These are phyloP conservation scores for Pterocarpus macrocarpus DNA, from an alignment of 306 rosid species.

Conservation along the genomic window DNA sequence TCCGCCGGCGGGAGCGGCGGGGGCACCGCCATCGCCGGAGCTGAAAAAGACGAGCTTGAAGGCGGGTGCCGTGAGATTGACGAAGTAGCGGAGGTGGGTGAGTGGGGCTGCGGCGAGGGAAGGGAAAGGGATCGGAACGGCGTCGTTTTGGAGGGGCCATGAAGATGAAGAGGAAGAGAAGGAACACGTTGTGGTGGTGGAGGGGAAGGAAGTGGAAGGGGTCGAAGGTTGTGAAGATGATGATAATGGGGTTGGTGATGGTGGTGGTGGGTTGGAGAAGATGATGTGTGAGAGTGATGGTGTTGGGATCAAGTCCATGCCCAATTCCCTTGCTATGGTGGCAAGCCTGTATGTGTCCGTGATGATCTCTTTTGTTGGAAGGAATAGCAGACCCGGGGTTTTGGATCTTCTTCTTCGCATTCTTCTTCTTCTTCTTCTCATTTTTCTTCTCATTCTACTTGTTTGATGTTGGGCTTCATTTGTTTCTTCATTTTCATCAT, in stretches of 20 bases:
- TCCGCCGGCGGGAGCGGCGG: slow-evolving; percentile 21
- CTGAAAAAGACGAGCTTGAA: slow-evolving; percentile 69
- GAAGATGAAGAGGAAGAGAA: slow-evolving; percentile 51
- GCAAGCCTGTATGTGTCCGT: slow-evolving; percentile 65
- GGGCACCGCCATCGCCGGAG: slow-evolving; percentile 38
- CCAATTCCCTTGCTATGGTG: slow-evolving; percentile 69
- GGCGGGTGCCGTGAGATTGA: slow-evolving; percentile 57
- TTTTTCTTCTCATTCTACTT: slow-evolving; percentile 29
- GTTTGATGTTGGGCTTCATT: background rate
- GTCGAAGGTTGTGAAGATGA: slow-evolving; percentile 47
- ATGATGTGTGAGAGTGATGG: slow-evolving; percentile 78
- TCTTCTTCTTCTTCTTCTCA: slow-evolving; percentile 4
- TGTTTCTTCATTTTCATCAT: background rate
- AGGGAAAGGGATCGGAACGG: slow-evolving; percentile 77
- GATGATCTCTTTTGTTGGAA: slow-evolving; percentile 68
- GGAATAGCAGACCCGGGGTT: slow-evolving; percentile 59
- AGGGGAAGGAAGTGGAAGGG: slow-evolving; percentile 20
- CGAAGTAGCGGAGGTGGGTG: slow-evolving; percentile 66
- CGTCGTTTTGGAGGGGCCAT: slow-evolving; percentile 46
- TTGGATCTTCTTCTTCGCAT: slow-evolving; percentile 43
- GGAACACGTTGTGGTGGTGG: slow-evolving; percentile 48
- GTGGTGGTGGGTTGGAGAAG: slow-evolving; percentile 56
- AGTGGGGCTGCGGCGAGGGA: slow-evolving; percentile 57
- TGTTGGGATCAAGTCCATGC: slow-evolving; percentile 69
- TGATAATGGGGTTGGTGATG: slow-evolving; percentile 50